These are phyloP conservation scores for Hericium erinaceus DNA, from an alignment of 768 basidiomycete genomes.

Conservation along the genomic window DNA sequence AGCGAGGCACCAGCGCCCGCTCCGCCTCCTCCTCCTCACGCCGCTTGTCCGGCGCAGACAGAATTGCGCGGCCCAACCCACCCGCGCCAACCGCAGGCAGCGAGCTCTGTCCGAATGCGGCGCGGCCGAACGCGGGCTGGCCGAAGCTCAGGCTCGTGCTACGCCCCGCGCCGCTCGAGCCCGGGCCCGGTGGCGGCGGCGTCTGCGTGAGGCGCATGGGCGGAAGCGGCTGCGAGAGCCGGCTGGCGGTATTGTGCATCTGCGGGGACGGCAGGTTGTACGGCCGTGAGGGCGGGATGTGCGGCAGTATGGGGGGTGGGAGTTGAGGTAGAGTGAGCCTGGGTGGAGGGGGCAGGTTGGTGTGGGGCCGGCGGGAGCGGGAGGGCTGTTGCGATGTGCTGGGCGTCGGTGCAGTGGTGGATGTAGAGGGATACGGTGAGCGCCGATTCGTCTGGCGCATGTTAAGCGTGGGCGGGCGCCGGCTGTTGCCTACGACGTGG, in stretches of 20 bases:
- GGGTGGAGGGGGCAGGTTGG: neutral
- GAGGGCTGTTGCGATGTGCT: too few species aligned
- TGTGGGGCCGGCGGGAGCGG: neutral
- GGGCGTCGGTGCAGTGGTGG: neutral
- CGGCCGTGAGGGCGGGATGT: neutral
- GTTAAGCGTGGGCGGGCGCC: neutral
- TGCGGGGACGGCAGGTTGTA: neutral
- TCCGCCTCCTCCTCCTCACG: neutral
- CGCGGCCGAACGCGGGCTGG: conserved; percentile 8
- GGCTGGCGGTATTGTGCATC: neutral
- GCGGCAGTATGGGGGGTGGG: neutral
- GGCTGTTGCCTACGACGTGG: neutral
- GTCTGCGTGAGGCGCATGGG: neutral
- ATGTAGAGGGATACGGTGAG: neutral
- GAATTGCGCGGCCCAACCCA: neutral
- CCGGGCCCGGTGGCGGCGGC: neutral
- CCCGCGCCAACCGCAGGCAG: conserved; percentile 2
- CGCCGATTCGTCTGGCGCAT: neutral
- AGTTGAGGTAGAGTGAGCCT: neutral
- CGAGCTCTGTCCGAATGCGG: conserved; percentile 11
- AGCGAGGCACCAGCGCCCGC: neutral
- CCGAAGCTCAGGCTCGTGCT: neutral
- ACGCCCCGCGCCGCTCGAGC: neutral
- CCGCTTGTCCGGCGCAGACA: neutral
- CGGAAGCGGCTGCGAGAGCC: neutral